Evolutionary conservation across 371 early-diverging fungal genomes (phyloP).

Genomic region (Mucor piriformis): DNA sequence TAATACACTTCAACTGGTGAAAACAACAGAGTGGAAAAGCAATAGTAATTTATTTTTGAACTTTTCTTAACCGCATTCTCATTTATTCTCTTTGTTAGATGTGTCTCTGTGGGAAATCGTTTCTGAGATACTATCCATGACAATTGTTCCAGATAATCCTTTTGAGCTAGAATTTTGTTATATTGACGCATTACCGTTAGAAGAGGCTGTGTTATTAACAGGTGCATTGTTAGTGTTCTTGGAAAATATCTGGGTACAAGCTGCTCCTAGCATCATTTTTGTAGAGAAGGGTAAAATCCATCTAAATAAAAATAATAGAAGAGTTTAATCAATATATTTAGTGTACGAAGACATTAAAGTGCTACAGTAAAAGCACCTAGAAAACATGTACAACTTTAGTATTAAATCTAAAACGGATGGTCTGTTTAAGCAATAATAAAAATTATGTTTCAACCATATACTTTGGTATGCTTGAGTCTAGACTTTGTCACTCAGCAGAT

Average conservation of each 20-base stretch:
- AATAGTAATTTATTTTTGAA: conserved; percentile 24
- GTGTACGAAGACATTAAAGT: conserved; percentile 7
- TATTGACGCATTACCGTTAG: conserved; percentile 60
- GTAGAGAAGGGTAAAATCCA: conserved; percentile 43
- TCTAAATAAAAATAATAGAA: not conserved
- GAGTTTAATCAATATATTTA: too few species aligned
- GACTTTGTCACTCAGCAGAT: too few species aligned
- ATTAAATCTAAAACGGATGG: not conserved
- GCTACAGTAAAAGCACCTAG: conserved; percentile 13
- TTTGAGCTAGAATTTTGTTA: conserved; percentile 69
- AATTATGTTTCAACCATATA: too few species aligned
- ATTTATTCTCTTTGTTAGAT: conserved; percentile 39
- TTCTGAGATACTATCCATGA: conserved; percentile 65
- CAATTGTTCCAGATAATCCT: conserved; percentile 66
- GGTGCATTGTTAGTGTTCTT: conserved; percentile 74
- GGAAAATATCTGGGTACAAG: conserved; percentile 61
- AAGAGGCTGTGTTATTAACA: conserved; percentile 65
- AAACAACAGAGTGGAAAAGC: conserved; percentile 62
- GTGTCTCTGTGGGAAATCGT: conserved; percentile 79
- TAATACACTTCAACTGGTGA: conserved; percentile 62
- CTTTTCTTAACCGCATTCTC: too few species aligned
- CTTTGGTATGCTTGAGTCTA: too few species aligned
- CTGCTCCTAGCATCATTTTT: conserved; percentile 39
- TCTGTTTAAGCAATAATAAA: too few species aligned
- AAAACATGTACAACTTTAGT: conserved; percentile 3